Evolutionary conservation across 768 basidiomycete genomes (phyloP).

Genomic region (Gautieria morchelliformis): DNA sequence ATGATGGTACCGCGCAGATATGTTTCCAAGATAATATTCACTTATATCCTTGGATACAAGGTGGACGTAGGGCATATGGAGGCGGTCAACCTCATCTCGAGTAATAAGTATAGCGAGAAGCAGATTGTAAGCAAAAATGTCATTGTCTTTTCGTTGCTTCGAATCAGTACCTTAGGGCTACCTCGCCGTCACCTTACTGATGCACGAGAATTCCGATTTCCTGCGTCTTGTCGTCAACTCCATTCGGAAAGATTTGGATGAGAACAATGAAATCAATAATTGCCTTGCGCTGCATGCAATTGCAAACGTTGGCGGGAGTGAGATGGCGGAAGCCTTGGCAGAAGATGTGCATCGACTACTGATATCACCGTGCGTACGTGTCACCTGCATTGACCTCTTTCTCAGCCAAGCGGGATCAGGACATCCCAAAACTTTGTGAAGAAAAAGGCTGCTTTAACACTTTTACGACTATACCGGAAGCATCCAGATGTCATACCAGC

Average conservation of each 20-base stretch:
- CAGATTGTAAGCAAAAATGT: constrained; percentile 70
- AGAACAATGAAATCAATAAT: constrained; percentile 89
- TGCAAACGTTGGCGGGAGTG: constrained; percentile 93
- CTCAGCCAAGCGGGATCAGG: constrained; percentile 29
- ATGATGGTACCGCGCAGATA: constrained; percentile 43
- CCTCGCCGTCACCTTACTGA: constrained; percentile 89
- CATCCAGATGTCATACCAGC: constrained; percentile 91
- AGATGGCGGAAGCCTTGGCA: constrained; percentile 94
- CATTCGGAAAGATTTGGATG: constrained; percentile 93
- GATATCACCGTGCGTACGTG: constrained; percentile 72
- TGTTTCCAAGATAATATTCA: constrained; percentile 98
- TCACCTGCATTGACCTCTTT: not conserved
- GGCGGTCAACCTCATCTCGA: constrained; percentile 95
- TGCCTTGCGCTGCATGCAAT: constrained; percentile 97
- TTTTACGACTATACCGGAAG: constrained; percentile 89
- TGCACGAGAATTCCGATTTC: constrained; percentile 99
- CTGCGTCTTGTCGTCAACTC: constrained; percentile 96
- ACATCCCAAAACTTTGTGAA: constrained; percentile 94
- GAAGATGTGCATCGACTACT: constrained; percentile 91
- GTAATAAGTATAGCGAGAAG: constrained; percentile 94
- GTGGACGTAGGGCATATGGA: constrained; percentile 99
- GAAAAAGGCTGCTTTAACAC: constrained; percentile 94
- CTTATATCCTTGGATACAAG: constrained; percentile 97
- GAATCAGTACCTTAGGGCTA: constrained; percentile 59
- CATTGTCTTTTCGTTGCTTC: not conserved